Percentiles rank a stretch among this genome's conserved stretches.
Evolutionary conservation across 2,329 filamentous ascomycete genomes (phyloP).

Genomic region (Aureobasidium sp.): DNA sequence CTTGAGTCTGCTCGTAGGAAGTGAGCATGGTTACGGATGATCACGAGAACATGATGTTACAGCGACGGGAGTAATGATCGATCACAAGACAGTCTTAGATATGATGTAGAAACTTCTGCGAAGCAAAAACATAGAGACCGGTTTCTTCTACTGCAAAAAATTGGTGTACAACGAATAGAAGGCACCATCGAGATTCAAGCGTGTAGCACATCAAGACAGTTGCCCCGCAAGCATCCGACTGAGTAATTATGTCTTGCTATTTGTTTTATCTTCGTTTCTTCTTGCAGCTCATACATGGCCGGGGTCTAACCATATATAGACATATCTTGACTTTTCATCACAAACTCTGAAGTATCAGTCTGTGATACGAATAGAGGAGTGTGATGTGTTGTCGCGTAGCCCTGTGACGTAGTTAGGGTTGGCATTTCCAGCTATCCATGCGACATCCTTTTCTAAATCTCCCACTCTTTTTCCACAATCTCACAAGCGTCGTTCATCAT

Average conservation of each 20-base stretch:
- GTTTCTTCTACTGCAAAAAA: neutral
- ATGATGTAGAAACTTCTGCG: neutral
- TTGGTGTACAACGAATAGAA: neutral
- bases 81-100: neutral
- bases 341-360: neutral
- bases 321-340: neutral
- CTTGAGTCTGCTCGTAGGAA: neutral
- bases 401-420: neutral
- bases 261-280: neutral
- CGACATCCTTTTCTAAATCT: neutral
- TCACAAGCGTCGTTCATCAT: constrained; percentile 12
- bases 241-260: neutral
- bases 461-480: neutral
- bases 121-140: neutral
- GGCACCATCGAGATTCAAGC: neutral
- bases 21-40: neutral
- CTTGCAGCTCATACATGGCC: neutral
- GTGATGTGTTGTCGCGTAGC: neutral
- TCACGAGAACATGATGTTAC: neutral
- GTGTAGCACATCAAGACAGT: neutral
- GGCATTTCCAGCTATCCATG: neutral
- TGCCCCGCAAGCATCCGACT: neutral
- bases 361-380: neutral
- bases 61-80: neutral
- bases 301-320: neutral